Evolutionary conservation across 106 monocot genomes (phyloP), one percentile per base, ranked within the genome.

Genomic region (Dendrobium chrysotoxum): DNA sequence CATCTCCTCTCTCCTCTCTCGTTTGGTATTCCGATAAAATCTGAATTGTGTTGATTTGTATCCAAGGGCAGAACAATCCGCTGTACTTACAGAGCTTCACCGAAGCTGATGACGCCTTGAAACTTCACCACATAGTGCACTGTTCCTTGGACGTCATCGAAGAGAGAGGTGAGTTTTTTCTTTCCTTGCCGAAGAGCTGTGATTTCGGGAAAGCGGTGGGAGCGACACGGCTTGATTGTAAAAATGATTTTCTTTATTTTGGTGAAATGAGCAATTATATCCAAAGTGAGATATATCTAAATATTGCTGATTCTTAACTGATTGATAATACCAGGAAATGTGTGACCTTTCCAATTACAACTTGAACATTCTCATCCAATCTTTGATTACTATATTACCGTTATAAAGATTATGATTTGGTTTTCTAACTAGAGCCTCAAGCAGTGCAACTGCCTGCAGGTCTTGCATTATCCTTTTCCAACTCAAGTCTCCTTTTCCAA

Each of bases 111-210:
- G 97, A 98, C 71, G 94, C 88, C 39, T 84, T 98, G 28, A 94
- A 98, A 89, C 92, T 98, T 35, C 94, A 98, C 79, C 94, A 98
- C 88, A 89, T 98, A 82, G 92, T 98, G 64, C 94, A 98, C 82
- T 98, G 94, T 79, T 94, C 97, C 78, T 81, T 98, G 41, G 97
- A 98, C 72, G 94, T 94, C 78, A 84, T 98, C 81, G 97, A 98
- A 72, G 97, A 94, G 86, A 58, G 92, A 94, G 94, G 97, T 98
- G 26, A 28, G 0, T 45, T 75, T 6, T 75, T 20, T 75, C 23
- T 42, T 25, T 72, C 26, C 21, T 25, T 53, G 53, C 53, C 53
- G 9, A 16, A 16, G 9, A 16, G 13, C 9, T 11, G 6, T 16
- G 53, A 53, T 53, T 11, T 53, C 16, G 53, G 9, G 53, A 11